Percentiles rank a stretch among this genome's conserved stretches.
Conservation (phyloP, 768 basidiomycete species). For the Boletus huronensis region DNA sequence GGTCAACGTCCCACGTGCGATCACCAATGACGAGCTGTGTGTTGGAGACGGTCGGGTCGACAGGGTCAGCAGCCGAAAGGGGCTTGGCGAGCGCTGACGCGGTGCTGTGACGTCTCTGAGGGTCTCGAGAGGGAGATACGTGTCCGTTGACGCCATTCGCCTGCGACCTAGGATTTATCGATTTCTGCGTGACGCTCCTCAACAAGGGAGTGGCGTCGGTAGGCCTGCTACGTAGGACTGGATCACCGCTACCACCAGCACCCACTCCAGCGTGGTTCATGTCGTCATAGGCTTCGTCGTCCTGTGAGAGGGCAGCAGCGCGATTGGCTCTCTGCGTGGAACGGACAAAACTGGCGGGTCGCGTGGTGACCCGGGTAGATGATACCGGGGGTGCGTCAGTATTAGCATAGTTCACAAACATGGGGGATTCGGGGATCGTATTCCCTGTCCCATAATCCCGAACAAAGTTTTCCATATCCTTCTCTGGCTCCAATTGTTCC, state of each 20-base stretch:
- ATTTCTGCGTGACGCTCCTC: constrained; percentile 32
- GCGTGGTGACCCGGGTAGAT: constrained; percentile 52
- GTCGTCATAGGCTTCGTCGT: constrained; percentile 52
- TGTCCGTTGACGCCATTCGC: constrained; percentile 32
- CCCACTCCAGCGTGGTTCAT: constrained; percentile 62
- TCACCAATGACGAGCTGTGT: constrained; percentile 61
- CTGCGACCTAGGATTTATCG: constrained; percentile 30
- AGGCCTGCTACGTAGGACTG: constrained; percentile 35
- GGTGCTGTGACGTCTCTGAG: constrained; percentile 27
- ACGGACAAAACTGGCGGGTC: constrained; percentile 52
- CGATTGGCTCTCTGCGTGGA: constrained; percentile 35
- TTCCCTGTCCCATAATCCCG: constrained; percentile 85
- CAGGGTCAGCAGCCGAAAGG: constrained; percentile 46
- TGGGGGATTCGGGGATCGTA: constrained; percentile 82
- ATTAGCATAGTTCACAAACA: constrained; percentile 78
- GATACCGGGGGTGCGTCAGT: constrained; percentile 62
- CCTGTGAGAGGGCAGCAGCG: constrained; percentile 26
- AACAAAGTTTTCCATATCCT: constrained; percentile 88
- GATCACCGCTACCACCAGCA: constrained; percentile 48
- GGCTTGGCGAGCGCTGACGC: constrained; percentile 24
- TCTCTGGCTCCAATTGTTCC: constrained; percentile 84
- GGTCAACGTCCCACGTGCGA: constrained; percentile 65
- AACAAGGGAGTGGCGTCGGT: constrained; percentile 28
- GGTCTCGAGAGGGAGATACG: constrained; percentile 21
- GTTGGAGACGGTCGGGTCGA: constrained; percentile 61